Base-by-base conservation (phyloP, 2,329 filamentous ascomycete genomes). In the Pyricularia sp. region DNA sequence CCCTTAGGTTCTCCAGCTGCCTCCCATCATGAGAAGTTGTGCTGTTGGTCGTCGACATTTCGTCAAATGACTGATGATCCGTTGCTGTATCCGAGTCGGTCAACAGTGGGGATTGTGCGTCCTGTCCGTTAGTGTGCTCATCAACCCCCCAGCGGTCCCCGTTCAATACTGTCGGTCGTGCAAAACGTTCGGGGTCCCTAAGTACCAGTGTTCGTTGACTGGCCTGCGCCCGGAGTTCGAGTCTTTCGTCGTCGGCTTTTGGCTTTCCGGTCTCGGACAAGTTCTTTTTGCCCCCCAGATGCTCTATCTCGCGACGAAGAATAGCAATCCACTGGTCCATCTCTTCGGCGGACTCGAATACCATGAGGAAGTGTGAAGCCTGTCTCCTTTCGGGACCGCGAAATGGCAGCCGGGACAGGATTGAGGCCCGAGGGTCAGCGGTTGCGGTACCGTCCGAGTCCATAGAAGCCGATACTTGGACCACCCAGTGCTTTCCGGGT, bases 401-500 rank as follows among this genome's bases (percentile, higher is more conserved):
- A 55, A 89, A 82, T 2, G 85, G 81, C 62, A 91, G 76, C 64
- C 87, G 84, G 1, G 87, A 84, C 35, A 91, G 79, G 3, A 91
- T 74, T 1, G 87, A 89, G 53, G 22, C 24, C 62, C 83, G 82
- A 3, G 83, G 78, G 49, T 84, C 82, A 2, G 78, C 70, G 3
- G 78, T 70, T 16, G 80, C 71, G 1, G 74, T 76, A 31, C 84
- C 84, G 40, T 88, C 83, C 2, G 82, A 75, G 62, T 87, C 85
- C 65, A 86, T 84, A 9, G 80, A 78, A 44, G 90, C 88, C 2
- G 86, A 88, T 26, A 93, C 84, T 69, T 91, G 89, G 16, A 93
- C 74, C 6, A 93, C 90, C 85, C 89, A 93, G 70, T 92, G 89
- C 66, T 85, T 85, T 6, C 90, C 90, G 3, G 89, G 88, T 65